These are phyloP conservation scores for Artomyces pyxidatus DNA, from an alignment of 768 basidiomycete genomes.

Conservation along the genomic window DNA sequence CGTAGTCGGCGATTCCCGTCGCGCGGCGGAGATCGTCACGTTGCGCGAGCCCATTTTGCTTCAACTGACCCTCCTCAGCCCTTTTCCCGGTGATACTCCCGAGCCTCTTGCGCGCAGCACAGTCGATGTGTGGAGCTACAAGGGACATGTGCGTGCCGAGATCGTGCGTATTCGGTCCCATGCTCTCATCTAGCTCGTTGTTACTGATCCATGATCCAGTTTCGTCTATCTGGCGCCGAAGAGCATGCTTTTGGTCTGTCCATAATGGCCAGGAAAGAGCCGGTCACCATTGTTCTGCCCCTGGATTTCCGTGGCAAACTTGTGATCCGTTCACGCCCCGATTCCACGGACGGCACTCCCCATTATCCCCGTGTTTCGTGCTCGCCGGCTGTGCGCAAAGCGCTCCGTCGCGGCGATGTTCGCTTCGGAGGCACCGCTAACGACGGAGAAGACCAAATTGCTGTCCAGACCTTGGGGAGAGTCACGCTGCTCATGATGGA, in stretches of 20 bases:
- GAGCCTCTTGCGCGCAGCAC: background rate
- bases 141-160: background rate
- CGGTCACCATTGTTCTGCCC: background rate
- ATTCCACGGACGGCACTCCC: too few relatives aligned
- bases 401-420: background rate
- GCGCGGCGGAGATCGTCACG: background rate
- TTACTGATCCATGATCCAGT: background rate
- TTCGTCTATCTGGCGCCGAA: background rate
- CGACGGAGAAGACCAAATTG: background rate
- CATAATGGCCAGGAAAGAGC: background rate
- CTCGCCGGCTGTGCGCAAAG: background rate
- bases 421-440: background rate
- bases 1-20: background rate
- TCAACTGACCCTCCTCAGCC: background rate
- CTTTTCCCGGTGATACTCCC: background rate
- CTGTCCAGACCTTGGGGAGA: background rate
- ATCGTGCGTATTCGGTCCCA: background rate
- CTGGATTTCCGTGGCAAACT: background rate
- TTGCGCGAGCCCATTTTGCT: background rate
- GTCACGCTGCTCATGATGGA: background rate
- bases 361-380: background rate
- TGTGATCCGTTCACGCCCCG: background rate
- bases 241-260: background rate
- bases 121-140: conserved; percentile 1
- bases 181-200: background rate